Evolutionary conservation across 176 grass and related monocot species (phyloP).

Genomic region (Puccinellia tenuiflora): DNA sequence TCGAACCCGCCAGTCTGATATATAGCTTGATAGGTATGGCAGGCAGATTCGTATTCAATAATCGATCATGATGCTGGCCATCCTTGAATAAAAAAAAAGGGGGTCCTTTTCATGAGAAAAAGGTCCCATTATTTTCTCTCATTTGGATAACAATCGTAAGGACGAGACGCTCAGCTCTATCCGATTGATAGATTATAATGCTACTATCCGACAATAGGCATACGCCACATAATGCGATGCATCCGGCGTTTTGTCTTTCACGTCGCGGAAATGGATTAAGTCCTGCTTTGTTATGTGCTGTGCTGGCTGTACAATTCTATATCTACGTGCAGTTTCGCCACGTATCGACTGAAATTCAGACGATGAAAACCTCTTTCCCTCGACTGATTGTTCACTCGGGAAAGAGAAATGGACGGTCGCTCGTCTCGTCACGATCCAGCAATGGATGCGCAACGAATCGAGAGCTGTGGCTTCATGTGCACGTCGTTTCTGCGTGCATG

Average conservation of each 20-base stretch:
- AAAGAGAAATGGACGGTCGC: not conserved
- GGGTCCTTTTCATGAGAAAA: not conserved
- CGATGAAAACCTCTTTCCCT: too few relatives aligned
- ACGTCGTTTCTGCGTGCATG: not conserved
- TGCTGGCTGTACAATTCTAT: too few relatives aligned
- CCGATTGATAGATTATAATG: not conserved
- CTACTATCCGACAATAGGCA: too few relatives aligned
- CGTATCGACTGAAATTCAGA: too few relatives aligned
- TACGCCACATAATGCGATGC: too few relatives aligned
- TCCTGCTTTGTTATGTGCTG: too few relatives aligned
- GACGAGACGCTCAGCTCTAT: not conserved
- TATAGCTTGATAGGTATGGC: slow-evolving; percentile 3
- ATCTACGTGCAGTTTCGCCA: too few relatives aligned
- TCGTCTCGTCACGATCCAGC: not conserved
- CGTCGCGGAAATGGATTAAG: too few relatives aligned
- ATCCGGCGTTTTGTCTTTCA: not conserved
- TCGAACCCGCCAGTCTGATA: not conserved
- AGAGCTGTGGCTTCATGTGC: too few relatives aligned
- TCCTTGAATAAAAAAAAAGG: not conserved
- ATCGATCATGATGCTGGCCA: slow-evolving; percentile 23
- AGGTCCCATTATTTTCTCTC: not conserved
- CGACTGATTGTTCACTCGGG: not conserved
- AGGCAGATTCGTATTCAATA: not conserved
- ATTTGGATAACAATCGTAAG: slow-evolving; percentile 7
- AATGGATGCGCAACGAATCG: not conserved